phyloP scores from a whole-genome alignment of 352 stramenopile genomes.

The Globisporangium nodosum region DNA sequence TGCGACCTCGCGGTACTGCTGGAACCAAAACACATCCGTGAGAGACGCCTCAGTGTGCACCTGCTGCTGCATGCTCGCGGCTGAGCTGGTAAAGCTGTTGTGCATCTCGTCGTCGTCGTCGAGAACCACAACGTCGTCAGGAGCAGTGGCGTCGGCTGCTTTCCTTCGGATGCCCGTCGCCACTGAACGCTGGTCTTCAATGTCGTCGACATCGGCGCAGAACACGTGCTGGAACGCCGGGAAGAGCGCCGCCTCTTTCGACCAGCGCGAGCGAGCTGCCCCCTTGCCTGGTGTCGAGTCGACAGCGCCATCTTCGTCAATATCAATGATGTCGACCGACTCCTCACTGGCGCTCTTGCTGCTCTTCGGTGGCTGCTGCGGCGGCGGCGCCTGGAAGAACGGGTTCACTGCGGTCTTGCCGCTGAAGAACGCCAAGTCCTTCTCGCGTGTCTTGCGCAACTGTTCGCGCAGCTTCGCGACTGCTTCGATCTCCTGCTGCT shows the following conservation, averaged over 20 bases:
- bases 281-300: slow-evolving; percentile 8
- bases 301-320: slow-evolving; percentile 14
- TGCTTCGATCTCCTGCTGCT: slow-evolving; percentile 66
- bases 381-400: slow-evolving; percentile 49
- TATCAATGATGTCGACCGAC: slow-evolving; percentile 21
- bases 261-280: slow-evolving; percentile 27
- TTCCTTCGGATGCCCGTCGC: background rate
- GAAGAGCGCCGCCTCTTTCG: slow-evolving; percentile 30
- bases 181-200: slow-evolving; percentile 4
- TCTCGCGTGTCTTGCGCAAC: slow-evolving; percentile 54
- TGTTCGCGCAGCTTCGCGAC: slow-evolving; percentile 58
- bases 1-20: slow-evolving; percentile 21
- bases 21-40: slow-evolving; percentile 60
- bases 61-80: slow-evolving; percentile 26
- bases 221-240: slow-evolving; percentile 41
- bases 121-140: slow-evolving; percentile 19
- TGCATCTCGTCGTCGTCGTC: slow-evolving; percentile 23
- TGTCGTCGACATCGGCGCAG: slow-evolving; percentile 8
- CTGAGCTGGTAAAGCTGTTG: background rate
- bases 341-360: slow-evolving; percentile 4
- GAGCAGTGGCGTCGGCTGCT: background rate
- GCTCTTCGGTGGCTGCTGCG: slow-evolving; percentile 3
- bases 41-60: slow-evolving; percentile 37
- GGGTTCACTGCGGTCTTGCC: slow-evolving; percentile 43
- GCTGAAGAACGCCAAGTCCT: slow-evolving; percentile 67